Evolutionary conservation across 352 stramenopile species (phyloP), one percentile per base, ranked within the genome.

Genomic region (Globisporangium sylvaticum): DNA sequence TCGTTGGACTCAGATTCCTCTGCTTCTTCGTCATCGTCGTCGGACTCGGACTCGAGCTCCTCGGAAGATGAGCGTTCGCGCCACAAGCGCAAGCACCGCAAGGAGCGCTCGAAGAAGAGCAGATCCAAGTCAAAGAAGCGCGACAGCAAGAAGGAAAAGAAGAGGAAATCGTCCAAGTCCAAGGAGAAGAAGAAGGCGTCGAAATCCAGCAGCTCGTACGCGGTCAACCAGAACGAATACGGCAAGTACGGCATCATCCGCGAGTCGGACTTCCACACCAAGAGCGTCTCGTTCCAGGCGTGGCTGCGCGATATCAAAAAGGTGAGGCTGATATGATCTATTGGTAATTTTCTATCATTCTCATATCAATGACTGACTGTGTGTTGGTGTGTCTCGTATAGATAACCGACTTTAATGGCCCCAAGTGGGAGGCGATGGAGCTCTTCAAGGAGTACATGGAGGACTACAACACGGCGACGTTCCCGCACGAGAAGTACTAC

Each of bases 401-500:
- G 71, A 91, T 95, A 54, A 68, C 72, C 25, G 85, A 94, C 60
- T 92, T 95, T 29, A 93, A 92, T 53, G 88, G 88, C 22, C 84
- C 89, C 66, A 94, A 95, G 71, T 91, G 83, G 77, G 84, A 97
- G 57, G 83, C 86, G 24, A 94, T 95, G 84, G 86, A 97, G 73
- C 77, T 94, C 56, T 97, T 97, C 67, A 86, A 88, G 34, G 84
- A 93, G 75, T 98, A 98, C 83, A 96, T 96, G 73, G 97, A 99
- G 78, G 97, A 99, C 83, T 99, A 96, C 88, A 99, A 99, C 78
- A 99, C 97, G 34, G 96, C 92, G 42, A 99, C 97, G 12, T 70
- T 99, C 34, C 95, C 96, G 0, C 95, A 99, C 69, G 85, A 97
- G 22, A 99, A 99, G 69, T 99, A 98, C 83, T 98, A 99, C 71